Base-by-base conservation (phyloP, 2,329 filamentous ascomycete genomes). In the Sphaceloma murrayae region DNA sequence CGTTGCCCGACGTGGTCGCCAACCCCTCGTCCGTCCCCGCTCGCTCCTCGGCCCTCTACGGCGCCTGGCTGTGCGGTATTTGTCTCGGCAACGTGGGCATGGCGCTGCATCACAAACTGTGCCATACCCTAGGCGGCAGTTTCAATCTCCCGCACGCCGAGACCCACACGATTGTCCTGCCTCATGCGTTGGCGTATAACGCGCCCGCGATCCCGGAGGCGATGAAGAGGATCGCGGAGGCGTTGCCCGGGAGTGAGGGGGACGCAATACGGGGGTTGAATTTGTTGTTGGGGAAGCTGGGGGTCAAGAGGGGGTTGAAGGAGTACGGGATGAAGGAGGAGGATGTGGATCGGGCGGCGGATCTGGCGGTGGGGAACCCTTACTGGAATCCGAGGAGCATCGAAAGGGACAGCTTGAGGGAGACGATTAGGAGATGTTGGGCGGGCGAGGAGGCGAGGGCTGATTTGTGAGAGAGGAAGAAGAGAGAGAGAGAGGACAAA, bases 21-120 rank as follows among this genome's bases (percentile, higher is more conserved):
- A 60, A 73, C 40, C 65, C 70, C 0, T 53, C 61, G 2, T 67
- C 65, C 5, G 48, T 56, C 26, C 57, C 63, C 3, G 74, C 75
- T 2, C 68, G 76, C 2, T 68, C 66, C 2, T 58, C 58, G 2
- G 76, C 75, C 10, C 67, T 75, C 1, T 79, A 80, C 53, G 78
- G 77, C 16, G 77, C 78, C 27, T 81, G 75, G 75, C 69, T 81
- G 1, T 80, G 75, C 52, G 76, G 75, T 22, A 69, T 66, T 17
- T 78, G 74, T 52, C 65, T 80, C 1, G 77, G 76, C 4, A 71
- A 64, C 47, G 73, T 75, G 2, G 69, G 69, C 43, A 80, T 81
- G 74, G 69, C 74, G 2, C 67, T 82, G 10, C 78, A 82, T 54
- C 78, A 82, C 59, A 82, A 82, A 56, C 68, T 82, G 2, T 80